A percentile compares a stretch with the other conserved stretches of the same genome.
Evolutionary conservation across 2,329 filamentous ascomycete species (phyloP).

Genomic region (Annulohypoxylon truncatum): DNA sequence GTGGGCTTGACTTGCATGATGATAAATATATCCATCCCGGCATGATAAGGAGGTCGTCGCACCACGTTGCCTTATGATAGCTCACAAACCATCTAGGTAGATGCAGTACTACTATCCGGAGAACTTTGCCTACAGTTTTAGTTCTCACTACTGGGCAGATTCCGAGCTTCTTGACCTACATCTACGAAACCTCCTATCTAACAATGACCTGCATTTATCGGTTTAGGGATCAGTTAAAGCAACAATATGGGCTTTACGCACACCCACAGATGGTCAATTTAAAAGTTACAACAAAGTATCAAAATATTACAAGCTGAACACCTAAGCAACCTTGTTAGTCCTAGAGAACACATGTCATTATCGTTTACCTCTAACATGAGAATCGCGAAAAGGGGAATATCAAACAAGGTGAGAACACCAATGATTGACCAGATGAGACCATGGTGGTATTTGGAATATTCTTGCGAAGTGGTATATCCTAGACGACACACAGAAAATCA

Average conservation of each 20-base stretch:
- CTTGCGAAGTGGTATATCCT: background rate
- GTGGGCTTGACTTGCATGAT: slow-evolving; percentile 4
- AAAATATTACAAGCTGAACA: background rate
- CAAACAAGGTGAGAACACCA: slow-evolving; percentile 5
- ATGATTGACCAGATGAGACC: background rate
- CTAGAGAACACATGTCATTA: background rate
- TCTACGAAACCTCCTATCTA: background rate
- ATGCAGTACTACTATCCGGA: slow-evolving; percentile 8
- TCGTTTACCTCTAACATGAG: slow-evolving; percentile 9
- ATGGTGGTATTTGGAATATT: background rate
- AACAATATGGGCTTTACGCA: background rate
- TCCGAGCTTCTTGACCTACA: background rate
- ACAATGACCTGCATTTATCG: background rate
- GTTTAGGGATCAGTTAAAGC: background rate
- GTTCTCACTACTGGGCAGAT: slow-evolving; percentile 1
- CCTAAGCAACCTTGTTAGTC: background rate
- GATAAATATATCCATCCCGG: slow-evolving; percentile 11
- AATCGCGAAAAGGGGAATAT: slow-evolving; percentile 4
- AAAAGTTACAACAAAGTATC: background rate
- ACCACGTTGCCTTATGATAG: slow-evolving; percentile 16
- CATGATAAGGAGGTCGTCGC: slow-evolving; percentile 13
- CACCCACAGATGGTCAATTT: background rate
- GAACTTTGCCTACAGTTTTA: slow-evolving; percentile 1
- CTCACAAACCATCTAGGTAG: slow-evolving; percentile 5
- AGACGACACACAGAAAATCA: slow-evolving; percentile 1